These are phyloP conservation scores for Maudiozyma humilis DNA, from an alignment of 1,139 yeast genomes.

Conservation along the genomic window DNA sequence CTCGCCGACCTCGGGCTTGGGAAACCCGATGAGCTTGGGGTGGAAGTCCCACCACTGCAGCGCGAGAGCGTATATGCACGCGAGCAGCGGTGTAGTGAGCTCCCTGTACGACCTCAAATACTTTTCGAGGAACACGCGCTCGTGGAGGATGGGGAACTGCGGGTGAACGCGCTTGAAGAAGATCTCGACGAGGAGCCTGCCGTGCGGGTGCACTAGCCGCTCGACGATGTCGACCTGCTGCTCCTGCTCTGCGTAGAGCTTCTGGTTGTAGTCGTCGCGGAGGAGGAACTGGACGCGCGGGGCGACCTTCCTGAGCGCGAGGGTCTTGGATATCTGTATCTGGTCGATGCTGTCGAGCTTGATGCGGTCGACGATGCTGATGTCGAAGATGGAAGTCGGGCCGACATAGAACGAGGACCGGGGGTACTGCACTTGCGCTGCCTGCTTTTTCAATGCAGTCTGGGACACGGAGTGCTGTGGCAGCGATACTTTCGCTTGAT, in stretches of 20 bases:
- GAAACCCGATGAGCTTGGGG: conserved; percentile 51
- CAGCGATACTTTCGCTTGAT: conserved; percentile 1
- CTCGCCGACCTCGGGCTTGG: conserved; percentile 55
- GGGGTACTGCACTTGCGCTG: conserved; percentile 48
- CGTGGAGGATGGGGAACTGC: conserved; percentile 67
- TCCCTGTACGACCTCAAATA: conserved; percentile 70
- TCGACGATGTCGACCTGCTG: conserved; percentile 66
- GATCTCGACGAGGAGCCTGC: conserved; percentile 59
- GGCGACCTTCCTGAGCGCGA: conserved; percentile 60
- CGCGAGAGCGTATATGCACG: conserved; percentile 68
- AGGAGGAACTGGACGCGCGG: conserved; percentile 56
- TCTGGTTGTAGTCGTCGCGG: conserved; percentile 64
- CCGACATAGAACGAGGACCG: conserved; percentile 72
- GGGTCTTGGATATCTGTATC: conserved; percentile 41
- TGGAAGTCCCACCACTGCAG: conserved; percentile 83
- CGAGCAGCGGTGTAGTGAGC: conserved; percentile 66
- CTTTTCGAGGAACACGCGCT: conserved; percentile 67
- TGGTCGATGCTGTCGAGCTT: conserved; percentile 40
- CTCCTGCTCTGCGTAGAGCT: conserved; percentile 53
- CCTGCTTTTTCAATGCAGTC: conserved; percentile 6
- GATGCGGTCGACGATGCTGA: conserved; percentile 47
- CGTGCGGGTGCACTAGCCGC: conserved; percentile 67
- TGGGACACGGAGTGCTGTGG: conserved; percentile 7
- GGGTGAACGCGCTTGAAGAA: conserved; percentile 74
- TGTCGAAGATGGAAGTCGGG: conserved; percentile 62